Evolutionary conservation across 495 filamentous ascomycete species (phyloP).

Genomic region (Penicillium silybi): DNA sequence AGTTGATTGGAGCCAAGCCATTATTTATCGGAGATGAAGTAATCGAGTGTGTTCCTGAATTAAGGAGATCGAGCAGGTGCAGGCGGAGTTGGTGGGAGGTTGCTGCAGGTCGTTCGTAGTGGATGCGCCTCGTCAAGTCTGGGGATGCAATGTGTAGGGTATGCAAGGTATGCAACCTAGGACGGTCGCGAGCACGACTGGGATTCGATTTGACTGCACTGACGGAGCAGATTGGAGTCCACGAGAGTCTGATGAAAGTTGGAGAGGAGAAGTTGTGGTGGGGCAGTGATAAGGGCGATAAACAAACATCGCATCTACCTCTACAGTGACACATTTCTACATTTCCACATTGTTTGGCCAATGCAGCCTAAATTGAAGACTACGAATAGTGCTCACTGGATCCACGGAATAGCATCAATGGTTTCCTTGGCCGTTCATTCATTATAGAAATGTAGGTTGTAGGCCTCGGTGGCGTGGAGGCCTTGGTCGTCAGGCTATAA

Average conservation of each 20-base stretch:
- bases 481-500: too few species aligned
- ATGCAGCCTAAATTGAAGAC: too few species aligned
- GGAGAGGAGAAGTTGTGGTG: background rate
- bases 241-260: background rate
- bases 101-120: background rate
- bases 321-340: too few species aligned
- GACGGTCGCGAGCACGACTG: background rate
- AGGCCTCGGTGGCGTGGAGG: too few species aligned
- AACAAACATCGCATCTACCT: background rate
- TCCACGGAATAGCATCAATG: too few species aligned
- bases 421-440: too few species aligned
- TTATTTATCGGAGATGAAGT: background rate
- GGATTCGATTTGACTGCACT: background rate
- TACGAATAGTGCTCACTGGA: too few species aligned
- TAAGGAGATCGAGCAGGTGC: background rate
- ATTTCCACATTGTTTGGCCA: too few species aligned
- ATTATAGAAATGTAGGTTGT: too few species aligned
- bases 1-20: conserved; percentile 19
- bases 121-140: background rate
- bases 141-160: too few species aligned
- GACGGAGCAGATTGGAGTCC: background rate
- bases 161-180: background rate
- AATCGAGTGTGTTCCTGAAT: background rate
- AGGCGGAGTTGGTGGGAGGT: background rate
- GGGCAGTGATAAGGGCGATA: background rate